phyloP scores from a whole-genome alignment of 805 yeast species.

The Lipomyces kockii region DNA sequence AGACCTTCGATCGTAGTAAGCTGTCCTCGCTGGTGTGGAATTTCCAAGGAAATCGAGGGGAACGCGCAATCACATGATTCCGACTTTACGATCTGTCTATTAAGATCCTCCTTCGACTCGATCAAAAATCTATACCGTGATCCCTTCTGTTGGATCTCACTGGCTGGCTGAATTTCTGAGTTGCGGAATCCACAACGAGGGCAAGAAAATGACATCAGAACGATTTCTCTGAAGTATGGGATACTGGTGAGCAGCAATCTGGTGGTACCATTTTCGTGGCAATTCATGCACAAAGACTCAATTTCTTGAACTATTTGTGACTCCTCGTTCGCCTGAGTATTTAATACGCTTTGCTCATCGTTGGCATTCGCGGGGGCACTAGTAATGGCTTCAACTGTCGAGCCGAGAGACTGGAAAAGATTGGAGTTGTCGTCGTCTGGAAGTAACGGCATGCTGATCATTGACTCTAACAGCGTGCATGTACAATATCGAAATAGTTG shows the following conservation, averaged over 20 bases:
- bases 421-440: constrained; percentile 9
- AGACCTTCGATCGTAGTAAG: constrained; percentile 91
- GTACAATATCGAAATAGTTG: not conserved
- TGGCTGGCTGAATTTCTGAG: constrained; percentile 95
- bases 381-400: constrained; percentile 47
- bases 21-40: constrained; percentile 94
- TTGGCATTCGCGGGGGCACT: constrained; percentile 67
- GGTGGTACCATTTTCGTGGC: constrained; percentile 84
- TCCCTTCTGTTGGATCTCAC: constrained; percentile 88
- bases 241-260: constrained; percentile 82
- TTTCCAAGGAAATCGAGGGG: constrained; percentile 84
- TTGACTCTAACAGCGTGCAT: not conserved
- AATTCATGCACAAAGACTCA: constrained; percentile 94
- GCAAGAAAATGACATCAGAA: constrained; percentile 93
- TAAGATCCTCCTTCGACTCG: constrained; percentile 72
- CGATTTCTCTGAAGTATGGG: constrained; percentile 89
- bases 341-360: constrained; percentile 39
- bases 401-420: constrained; percentile 29
- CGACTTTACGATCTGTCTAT: constrained; percentile 88
- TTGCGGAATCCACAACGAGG: constrained; percentile 92
- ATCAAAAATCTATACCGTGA: constrained; percentile 69
- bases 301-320: constrained; percentile 96
- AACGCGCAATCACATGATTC: constrained; percentile 83
- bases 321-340: constrained; percentile 38
- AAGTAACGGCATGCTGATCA: not conserved